Evolutionary conservation across 345 rosid genomes (phyloP).

Genomic region (Arabidopsis arenosa): DNA sequence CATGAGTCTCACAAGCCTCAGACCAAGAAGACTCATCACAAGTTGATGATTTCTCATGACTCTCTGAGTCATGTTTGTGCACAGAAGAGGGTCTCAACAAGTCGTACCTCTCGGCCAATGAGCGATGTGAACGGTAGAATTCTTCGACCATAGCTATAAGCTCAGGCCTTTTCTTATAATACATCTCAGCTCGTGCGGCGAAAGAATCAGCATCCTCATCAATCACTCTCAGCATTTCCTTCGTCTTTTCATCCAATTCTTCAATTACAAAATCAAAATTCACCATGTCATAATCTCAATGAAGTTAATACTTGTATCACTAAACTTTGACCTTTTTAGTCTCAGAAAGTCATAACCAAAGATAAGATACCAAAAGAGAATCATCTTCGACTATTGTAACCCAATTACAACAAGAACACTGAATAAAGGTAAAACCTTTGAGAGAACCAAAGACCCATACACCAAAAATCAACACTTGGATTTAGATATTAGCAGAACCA

Average conservation of each 20-base stretch:
- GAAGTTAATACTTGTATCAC: not conserved
- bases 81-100: slow-evolving; percentile 41
- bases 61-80: slow-evolving; percentile 39
- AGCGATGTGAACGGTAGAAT: slow-evolving; percentile 46
- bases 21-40: slow-evolving; percentile 42
- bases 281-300: slow-evolving; percentile 16
- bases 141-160: slow-evolving; percentile 45
- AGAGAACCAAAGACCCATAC: slow-evolving; percentile 3
- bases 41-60: slow-evolving; percentile 40
- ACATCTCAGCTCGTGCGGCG: slow-evolving; percentile 48
- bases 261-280: not conserved
- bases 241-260: slow-evolving; percentile 45
- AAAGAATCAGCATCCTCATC: slow-evolving; percentile 49
- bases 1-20: slow-evolving; percentile 41
- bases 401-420: not conserved
- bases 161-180: slow-evolving; percentile 47
- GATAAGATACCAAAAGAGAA: not conserved
- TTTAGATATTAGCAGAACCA: not conserved
- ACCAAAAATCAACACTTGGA: not conserved
- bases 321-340: too few species aligned
- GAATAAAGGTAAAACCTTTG: not conserved
- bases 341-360: not conserved
- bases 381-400: not conserved
- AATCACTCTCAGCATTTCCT: slow-evolving; percentile 42
- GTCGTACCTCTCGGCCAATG: slow-evolving; percentile 45